A percentile compares a stretch with the other conserved stretches of the same genome.
phyloP scores from a whole-genome alignment of 306 rosid genomes.

The Begonia loranthoides region DNA sequence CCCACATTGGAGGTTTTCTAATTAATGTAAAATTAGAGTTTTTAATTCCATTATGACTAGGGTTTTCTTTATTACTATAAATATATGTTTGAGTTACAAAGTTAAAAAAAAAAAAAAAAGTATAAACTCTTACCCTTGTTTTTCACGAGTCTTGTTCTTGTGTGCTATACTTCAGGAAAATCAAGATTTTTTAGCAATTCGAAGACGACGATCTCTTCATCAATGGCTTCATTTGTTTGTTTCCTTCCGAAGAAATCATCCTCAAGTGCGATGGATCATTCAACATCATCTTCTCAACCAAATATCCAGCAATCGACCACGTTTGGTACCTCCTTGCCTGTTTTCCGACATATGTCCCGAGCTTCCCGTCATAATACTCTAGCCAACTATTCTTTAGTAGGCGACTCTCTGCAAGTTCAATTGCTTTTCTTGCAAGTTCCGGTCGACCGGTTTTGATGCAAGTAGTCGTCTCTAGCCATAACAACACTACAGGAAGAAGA shows the following conservation, averaged over 20 bases:
- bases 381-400: constrained; percentile 87
- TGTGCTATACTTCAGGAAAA: constrained; percentile 7
- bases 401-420: too few relatives aligned
- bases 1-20: too few relatives aligned
- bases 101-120: too few relatives aligned
- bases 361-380: constrained; percentile 79
- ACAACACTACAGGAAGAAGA: constrained; percentile 76
- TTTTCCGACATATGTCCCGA: constrained; percentile 68
- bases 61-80: too few relatives aligned
- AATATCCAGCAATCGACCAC: constrained; percentile 85
- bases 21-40: too few relatives aligned
- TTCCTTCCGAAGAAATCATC: constrained; percentile 90
- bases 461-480: constrained; percentile 81
- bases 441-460: constrained; percentile 86
- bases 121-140: too few relatives aligned
- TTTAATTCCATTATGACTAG: too few relatives aligned
- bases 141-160: too few relatives aligned
- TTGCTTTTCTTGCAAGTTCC: constrained; percentile 74
- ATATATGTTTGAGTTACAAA: too few relatives aligned
- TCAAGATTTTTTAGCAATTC: constrained; percentile 44
- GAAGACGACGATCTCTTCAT: constrained; percentile 74
- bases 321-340: constrained; percentile 89
- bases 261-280: constrained; percentile 86
- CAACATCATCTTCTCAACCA: constrained; percentile 88
- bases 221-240: constrained; percentile 76